Base-by-base conservation (phyloP, 352 stramenopile species). In the Vaucheria bursata region DNA sequence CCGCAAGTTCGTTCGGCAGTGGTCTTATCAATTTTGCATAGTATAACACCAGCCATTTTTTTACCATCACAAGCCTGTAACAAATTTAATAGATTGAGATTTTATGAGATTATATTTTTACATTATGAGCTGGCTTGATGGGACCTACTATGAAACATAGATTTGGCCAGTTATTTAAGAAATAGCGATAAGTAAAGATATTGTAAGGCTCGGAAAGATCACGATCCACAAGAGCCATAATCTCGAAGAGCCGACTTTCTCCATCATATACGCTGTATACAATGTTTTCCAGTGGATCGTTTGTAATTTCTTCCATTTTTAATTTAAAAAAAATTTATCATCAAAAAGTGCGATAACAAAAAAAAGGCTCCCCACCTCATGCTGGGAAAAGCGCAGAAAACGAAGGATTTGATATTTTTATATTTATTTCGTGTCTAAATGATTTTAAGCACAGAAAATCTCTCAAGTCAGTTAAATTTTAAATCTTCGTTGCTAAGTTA, bases 151-250 rank as follows among this genome's bases (percentile, higher is more conserved):
- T 82, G 50, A 97, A 87, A 71, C 91, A 96, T 59, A 97, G 86
- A 67, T 95, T 86, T 18, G 93, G 93, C 92, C 92, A 97, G 81
- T 94, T 95, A 85, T 92, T 93, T 66, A 97, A 86, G 81, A 97
- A 97, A 83, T 97, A 97, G n/a, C 93, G 89, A 85, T 97, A 97
- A 69, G 93, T 97, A 86, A 96, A 97, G 75, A 97, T 92, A 33
- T 90, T 96, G 86, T 97, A 97, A 5, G 93, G 93, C 85, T 97
- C 93, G 0, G 89, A 95, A 36, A 97, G 87, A 75, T 97, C 93
- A 84, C 94, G 94, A 82, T 95, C 90, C 71, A 97, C 94, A 65
- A 97, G 89, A 75, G 89, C 90, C 80, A 96, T 92, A 18, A 97
- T 90, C 83, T 94, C 90, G 25, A 86, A 86, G 32, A 97, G 73